Percentiles rank a stretch among this genome's conserved stretches.
phyloP scores from a whole-genome alignment of 352 stramenopile genomes.

The Peronospora tabacina region DNA sequence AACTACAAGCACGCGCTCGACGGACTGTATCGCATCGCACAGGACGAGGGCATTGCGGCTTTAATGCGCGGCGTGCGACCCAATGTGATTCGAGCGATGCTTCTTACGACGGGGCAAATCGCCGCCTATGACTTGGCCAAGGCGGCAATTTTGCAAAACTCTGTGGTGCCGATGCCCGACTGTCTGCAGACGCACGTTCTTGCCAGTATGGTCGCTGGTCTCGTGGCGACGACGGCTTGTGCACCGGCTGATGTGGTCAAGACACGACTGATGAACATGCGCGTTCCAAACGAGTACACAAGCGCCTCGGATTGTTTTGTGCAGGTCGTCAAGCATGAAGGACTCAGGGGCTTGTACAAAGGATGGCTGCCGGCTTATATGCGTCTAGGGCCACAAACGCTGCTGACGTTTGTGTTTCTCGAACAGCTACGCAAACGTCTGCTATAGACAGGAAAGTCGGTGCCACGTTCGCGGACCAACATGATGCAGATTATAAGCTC shows the following conservation, averaged over 20 bases:
- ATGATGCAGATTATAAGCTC: too few species aligned
- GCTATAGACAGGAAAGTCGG: constrained; percentile 23
- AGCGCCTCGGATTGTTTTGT: constrained; percentile 76
- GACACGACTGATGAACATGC: constrained; percentile 82
- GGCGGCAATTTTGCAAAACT: constrained; percentile 39
- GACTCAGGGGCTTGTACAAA: constrained; percentile 72
- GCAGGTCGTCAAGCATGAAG: constrained; percentile 70
- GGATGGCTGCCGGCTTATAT: constrained; percentile 81
- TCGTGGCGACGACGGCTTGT: constrained; percentile 73
- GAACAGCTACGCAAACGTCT: constrained; percentile 70
- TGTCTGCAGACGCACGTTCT: constrained; percentile 67
- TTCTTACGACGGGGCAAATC: constrained; percentile 78
- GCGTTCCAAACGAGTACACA: constrained; percentile 60
- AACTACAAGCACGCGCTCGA: constrained; percentile 82
- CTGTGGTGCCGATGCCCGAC: constrained; percentile 41
- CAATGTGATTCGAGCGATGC: constrained; percentile 81
- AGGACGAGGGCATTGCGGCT: constrained; percentile 54
- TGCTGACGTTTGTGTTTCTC: constrained; percentile 83
- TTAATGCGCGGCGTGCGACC: constrained; percentile 66
- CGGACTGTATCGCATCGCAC: constrained; percentile 51
- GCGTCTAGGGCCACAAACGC: constrained; percentile 69
- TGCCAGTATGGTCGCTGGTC: constrained; percentile 65
- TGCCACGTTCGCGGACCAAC: too few species aligned
- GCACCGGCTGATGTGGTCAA: constrained; percentile 77
- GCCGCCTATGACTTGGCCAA: constrained; percentile 79